Conservation (phyloP, 148 eudicot species). For the Fagopyrum tataricum region DNA sequence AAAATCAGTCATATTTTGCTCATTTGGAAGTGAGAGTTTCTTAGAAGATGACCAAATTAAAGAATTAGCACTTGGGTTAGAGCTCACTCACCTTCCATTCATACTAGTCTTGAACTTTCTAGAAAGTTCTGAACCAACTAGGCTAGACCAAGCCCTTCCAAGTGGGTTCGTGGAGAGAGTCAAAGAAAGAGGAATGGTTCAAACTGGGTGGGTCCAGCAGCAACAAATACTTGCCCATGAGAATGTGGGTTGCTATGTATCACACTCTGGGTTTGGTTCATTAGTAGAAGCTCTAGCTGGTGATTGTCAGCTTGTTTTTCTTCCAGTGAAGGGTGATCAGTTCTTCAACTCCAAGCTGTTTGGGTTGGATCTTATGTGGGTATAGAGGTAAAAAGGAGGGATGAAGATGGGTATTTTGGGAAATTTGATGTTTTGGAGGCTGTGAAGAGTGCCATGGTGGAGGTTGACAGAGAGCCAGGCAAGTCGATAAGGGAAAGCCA, state of each 20-base stretch:
- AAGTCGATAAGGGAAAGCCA: conserved; percentile 24
- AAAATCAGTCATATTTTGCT: conserved; percentile 35
- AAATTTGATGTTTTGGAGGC: conserved; percentile 30
- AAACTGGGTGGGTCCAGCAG: conserved; percentile 59
- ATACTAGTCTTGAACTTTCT: conserved; percentile 36
- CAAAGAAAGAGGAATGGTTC: conserved; percentile 28
- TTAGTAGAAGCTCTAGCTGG: too few relatives aligned
- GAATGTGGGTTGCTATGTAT: conserved; percentile 39
- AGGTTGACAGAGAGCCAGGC: conserved; percentile 20
- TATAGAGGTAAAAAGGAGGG: conserved; percentile 42
- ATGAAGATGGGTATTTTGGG: conserved; percentile 43
- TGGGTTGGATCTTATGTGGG: conserved; percentile 32
- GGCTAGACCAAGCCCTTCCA: conserved; percentile 22
- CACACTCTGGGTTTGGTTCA: conserved; percentile 29
- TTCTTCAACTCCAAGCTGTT: conserved; percentile 30
- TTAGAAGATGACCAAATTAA: conserved; percentile 28
- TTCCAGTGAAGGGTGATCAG: conserved; percentile 42
- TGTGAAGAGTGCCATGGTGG: conserved; percentile 21
- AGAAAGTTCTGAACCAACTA: conserved; percentile 8
- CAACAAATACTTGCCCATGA: conserved; percentile 37
- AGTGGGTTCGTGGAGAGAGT: conserved; percentile 8
- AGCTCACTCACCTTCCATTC: conserved; percentile 36
- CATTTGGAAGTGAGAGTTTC: conserved; percentile 42
- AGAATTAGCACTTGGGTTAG: conserved; percentile 37
- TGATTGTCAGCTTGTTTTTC: conserved; percentile 24